These are phyloP conservation scores for Globisporangium acanthophoron DNA, from an alignment of 352 stramenopile species.

Conservation along the genomic window DNA sequence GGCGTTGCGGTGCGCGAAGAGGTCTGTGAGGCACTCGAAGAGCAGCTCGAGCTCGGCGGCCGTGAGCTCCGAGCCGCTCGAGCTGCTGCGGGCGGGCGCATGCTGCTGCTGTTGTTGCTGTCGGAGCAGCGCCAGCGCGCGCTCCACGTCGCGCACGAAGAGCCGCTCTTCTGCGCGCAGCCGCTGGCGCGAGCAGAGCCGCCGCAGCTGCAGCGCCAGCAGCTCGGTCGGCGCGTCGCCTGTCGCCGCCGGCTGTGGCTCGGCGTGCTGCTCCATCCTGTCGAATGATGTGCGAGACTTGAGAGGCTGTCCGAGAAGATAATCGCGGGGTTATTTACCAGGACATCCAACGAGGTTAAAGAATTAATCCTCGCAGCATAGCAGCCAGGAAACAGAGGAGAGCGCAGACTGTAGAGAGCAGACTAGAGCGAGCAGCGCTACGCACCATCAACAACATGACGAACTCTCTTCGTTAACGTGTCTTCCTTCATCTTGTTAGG, in stretches of 20 bases:
- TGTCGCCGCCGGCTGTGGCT: conserved; percentile 3
- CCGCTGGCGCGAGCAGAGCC: conserved; percentile 58
- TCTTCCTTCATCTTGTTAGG: too few species aligned
- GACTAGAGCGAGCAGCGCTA: too few species aligned
- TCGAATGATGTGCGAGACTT: neutral
- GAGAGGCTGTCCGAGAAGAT: too few species aligned
- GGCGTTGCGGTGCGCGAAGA: conserved; percentile 67
- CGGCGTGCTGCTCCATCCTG: neutral
- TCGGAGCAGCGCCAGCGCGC: conserved; percentile 35
- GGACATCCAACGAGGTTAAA: too few species aligned
- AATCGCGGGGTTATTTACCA: too few species aligned
- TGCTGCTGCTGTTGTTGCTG: conserved; percentile 13
- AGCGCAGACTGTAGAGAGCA: too few species aligned
- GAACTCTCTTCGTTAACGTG: too few species aligned
- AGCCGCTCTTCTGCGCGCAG: conserved; percentile 52
- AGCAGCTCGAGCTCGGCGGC: conserved; percentile 46
- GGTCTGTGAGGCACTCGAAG: conserved; percentile 56
- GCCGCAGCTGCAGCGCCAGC: conserved; percentile 54
- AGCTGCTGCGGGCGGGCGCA: neutral
- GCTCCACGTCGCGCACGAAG: conserved; percentile 67
- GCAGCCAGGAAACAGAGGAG: too few species aligned
- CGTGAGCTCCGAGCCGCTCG: conserved; percentile 6
- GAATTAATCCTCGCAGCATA: too few species aligned
- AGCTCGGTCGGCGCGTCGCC: conserved; percentile 9
- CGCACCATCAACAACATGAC: too few species aligned